Evolutionary conservation across 305 asterid genomes (phyloP).

Genomic region (Solanum hybrid): DNA sequence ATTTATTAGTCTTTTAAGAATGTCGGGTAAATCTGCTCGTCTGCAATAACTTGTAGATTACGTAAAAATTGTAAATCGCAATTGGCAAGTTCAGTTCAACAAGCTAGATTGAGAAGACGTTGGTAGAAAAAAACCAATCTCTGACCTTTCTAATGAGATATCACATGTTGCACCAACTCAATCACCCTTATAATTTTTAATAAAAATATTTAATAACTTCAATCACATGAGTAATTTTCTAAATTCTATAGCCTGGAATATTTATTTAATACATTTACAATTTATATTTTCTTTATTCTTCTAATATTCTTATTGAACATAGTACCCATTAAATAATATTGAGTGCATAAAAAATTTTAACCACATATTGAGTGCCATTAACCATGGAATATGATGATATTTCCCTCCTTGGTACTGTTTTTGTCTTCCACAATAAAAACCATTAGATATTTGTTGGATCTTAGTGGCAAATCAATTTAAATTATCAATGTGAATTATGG

Average conservation of each 20-base stretch:
- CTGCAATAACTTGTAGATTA: neutral
- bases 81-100: accelerated
- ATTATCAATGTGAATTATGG: neutral
- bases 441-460: neutral
- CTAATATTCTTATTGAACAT: too few species aligned
- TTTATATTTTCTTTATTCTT: neutral
- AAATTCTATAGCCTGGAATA: neutral
- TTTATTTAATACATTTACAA: too few species aligned
- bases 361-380: neutral
- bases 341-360: neutral
- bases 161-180: neutral
- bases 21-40: accelerated
- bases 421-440: neutral
- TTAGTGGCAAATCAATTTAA: neutral
- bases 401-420: neutral
- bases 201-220: too few species aligned
- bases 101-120: neutral
- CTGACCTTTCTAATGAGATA: neutral
- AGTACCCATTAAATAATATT: too few species aligned
- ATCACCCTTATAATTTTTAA: too few species aligned
- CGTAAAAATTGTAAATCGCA: neutral
- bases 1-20: neutral
- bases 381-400: neutral
- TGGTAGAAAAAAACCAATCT: neutral
- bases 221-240: neutral